These are phyloP conservation scores for Botrytis galanthina DNA, from an alignment of 2,329 filamentous ascomycete genomes.

Conservation along the genomic window DNA sequence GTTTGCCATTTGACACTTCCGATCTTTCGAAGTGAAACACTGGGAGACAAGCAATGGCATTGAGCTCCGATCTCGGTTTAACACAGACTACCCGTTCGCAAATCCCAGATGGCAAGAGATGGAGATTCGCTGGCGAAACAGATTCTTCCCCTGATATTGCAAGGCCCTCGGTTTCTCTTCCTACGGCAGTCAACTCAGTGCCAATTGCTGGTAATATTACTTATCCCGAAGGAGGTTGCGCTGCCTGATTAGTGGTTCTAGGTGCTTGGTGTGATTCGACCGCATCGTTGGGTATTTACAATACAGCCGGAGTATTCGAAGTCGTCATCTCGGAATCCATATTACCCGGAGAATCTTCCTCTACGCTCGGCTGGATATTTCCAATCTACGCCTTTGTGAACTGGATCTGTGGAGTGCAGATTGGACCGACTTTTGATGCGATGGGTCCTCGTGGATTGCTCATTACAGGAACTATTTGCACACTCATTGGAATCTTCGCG, in stretches of 20 bases:
- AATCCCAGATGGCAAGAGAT: neutral
- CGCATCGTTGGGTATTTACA: constrained; percentile 77
- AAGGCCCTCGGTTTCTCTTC: neutral
- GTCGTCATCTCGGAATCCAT: constrained; percentile 53
- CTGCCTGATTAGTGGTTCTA: constrained; percentile 81
- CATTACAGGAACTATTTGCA: constrained; percentile 26
- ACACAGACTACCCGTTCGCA: neutral
- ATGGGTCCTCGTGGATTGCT: constrained; percentile 41
- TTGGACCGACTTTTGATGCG: constrained; percentile 30
- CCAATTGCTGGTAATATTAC: neutral
- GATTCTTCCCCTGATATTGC: neutral
- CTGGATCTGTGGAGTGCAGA: constrained; percentile 24
- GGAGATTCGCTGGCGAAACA: neutral
- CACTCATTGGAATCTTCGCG: constrained; percentile 22
- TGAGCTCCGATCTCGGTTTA: neutral
- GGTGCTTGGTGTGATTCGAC: constrained; percentile 78
- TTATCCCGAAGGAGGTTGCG: constrained; percentile 74
- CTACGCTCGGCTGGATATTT: constrained; percentile 57
- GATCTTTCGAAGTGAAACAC: neutral
- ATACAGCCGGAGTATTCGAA: constrained; percentile 75
- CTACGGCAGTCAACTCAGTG: neutral
- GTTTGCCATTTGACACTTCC: neutral
- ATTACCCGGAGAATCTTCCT: constrained; percentile 52
- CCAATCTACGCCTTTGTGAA: constrained; percentile 47
- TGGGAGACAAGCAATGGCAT: neutral